Evolutionary conservation across 192 early-diverging fungal genomes (phyloP).

Genomic region (Diversispora eburnea): DNA sequence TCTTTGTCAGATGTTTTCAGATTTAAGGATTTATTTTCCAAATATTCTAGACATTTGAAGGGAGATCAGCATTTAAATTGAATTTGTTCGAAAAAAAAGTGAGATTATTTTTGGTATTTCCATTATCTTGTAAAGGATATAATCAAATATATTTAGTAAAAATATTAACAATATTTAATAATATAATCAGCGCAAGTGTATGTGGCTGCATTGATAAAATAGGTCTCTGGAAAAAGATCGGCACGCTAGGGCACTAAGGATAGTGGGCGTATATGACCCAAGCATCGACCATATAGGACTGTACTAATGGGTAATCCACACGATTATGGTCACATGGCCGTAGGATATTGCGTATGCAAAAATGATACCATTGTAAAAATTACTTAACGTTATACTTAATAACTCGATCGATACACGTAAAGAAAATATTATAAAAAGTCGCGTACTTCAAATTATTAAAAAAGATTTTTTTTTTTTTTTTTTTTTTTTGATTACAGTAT

Average conservation of each 20-base stretch:
- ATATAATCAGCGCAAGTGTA: neutral
- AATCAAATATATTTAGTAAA: neutral
- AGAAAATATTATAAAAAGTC: too few relatives aligned
- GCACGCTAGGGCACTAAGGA: constrained; percentile 1
- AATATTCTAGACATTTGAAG: neutral
- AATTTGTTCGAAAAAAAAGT: neutral
- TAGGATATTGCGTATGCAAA: too few relatives aligned
- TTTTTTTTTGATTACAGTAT: too few relatives aligned
- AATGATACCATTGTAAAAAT: too few relatives aligned
- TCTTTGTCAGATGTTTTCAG: constrained; percentile 7
- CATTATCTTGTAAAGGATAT: neutral
- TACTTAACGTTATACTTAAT: too few relatives aligned
- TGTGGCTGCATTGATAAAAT: neutral
- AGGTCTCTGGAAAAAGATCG: neutral
- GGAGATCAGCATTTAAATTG: neutral
- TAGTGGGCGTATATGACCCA: constrained; percentile 13
- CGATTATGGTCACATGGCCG: too few relatives aligned
- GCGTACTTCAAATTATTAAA: too few relatives aligned
- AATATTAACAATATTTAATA: neutral
- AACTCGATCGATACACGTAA: too few relatives aligned
- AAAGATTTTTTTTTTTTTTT: too few relatives aligned
- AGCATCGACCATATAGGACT: constrained; percentile 8
- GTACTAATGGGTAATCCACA: too few relatives aligned
- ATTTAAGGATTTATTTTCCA: neutral
- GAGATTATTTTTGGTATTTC: neutral